These are phyloP conservation scores for Gyromitra esculenta DNA, from an alignment of 2,329 filamentous ascomycete species.

Conservation along the genomic window DNA sequence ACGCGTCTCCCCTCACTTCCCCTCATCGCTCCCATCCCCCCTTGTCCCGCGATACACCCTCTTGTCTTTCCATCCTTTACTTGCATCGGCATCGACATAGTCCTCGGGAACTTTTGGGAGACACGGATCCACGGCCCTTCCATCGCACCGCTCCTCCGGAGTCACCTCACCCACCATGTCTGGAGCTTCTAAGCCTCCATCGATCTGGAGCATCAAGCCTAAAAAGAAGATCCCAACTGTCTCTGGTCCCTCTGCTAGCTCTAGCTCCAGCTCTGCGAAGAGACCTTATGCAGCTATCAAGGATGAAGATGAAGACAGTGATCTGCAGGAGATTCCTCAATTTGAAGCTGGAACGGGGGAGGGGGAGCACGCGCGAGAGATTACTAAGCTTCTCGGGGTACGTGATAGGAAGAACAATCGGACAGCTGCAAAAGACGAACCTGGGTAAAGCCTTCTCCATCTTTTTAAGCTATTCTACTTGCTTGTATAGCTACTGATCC, in stretches of 20 bases:
- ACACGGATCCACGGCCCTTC: background rate
- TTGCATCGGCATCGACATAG: background rate
- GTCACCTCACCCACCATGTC: conserved; percentile 21
- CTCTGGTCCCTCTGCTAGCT: background rate
- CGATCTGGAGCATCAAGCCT: conserved; percentile 45
- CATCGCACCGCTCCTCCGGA: background rate
- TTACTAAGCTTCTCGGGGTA: conserved; percentile 24
- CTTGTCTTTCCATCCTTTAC: background rate
- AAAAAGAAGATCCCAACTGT: conserved; percentile 27
- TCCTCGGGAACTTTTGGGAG: background rate
- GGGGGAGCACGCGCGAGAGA: conserved; percentile 13
- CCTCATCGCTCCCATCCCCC: background rate
- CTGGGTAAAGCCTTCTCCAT: conserved; percentile 6
- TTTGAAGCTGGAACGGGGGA: conserved; percentile 19
- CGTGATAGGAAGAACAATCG: conserved; percentile 18
- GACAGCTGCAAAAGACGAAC: conserved; percentile 9
- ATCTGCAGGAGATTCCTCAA: conserved; percentile 32
- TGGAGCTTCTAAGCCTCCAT: conserved; percentile 12
- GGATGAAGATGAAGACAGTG: conserved; percentile 9
- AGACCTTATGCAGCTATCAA: conserved; percentile 20
- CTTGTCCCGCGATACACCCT: background rate
- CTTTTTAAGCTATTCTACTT: background rate
- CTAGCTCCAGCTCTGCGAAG: conserved; percentile 12
- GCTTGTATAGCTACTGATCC: background rate
- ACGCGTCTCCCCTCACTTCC: conserved; percentile 26